A percentile compares a stretch with the other conserved stretches of the same genome.
Conservation (phyloP, 2,329 filamentous ascomycete species). For the Penicillium sp. region DNA sequence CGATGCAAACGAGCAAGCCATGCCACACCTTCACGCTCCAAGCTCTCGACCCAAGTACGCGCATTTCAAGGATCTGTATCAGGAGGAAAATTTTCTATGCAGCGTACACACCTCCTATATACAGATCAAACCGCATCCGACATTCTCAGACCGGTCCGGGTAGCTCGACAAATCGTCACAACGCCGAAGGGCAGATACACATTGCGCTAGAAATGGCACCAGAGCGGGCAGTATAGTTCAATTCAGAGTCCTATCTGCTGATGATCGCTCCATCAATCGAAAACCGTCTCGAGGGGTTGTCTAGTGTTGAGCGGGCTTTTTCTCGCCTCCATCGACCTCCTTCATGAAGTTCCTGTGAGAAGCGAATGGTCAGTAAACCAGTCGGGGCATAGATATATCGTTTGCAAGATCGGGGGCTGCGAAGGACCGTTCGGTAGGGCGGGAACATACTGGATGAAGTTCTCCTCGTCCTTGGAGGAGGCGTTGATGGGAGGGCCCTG, state of each 20-base stretch:
- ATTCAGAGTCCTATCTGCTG: conserved; percentile 15
- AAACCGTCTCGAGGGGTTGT: conserved; percentile 14
- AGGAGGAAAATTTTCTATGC: conserved; percentile 27
- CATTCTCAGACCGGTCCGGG: conserved; percentile 13
- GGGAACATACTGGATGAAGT: conserved; percentile 64
- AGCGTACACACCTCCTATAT: conserved; percentile 31
- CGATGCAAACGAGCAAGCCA: background rate
- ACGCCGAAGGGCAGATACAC: conserved; percentile 10
- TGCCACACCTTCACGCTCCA: background rate
- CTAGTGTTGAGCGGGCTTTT: conserved; percentile 47
- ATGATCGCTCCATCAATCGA: conserved; percentile 17
- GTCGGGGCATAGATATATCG: background rate
- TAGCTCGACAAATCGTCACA: conserved; percentile 8
- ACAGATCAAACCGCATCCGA: conserved; percentile 26
- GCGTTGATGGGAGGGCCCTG: conserved; percentile 63
- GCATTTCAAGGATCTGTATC: background rate
- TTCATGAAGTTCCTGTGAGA: conserved; percentile 53
- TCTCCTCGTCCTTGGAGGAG: conserved; percentile 67
- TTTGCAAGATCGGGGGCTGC: background rate
- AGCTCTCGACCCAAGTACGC: too few relatives aligned
- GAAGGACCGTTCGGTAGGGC: background rate
- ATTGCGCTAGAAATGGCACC: conserved; percentile 14
- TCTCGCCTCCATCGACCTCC: conserved; percentile 50
- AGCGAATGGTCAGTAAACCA: background rate
- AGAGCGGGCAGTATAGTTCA: conserved; percentile 17